phyloP scores from a whole-genome alignment of 2,329 filamentous ascomycete species.

The Aspergillus sp. region DNA sequence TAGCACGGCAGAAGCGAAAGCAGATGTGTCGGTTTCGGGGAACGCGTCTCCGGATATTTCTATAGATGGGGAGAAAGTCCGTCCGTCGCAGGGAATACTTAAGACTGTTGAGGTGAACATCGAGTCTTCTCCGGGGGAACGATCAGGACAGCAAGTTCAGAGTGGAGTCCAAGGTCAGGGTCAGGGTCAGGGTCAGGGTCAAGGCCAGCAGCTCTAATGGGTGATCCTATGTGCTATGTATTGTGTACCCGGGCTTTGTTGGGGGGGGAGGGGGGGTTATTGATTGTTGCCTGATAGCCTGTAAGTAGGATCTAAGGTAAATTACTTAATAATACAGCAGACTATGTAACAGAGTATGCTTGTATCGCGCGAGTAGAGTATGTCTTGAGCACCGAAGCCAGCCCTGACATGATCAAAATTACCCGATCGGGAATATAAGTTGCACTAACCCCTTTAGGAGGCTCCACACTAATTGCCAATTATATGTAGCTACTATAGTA shows the following conservation, averaged over 20 bases:
- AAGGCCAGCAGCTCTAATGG: not conserved
- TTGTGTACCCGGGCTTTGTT: no score
- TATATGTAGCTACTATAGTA: conserved; percentile 1
- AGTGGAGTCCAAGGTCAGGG: not conserved
- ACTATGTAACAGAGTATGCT: no score
- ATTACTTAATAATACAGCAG: no score
- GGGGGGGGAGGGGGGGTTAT: no score
- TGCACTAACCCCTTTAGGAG: no score
- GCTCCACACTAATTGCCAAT: conserved; percentile 8
- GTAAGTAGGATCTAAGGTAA: no score
- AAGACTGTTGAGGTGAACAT: conserved; percentile 18
- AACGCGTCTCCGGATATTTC: not conserved
- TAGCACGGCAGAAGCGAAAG: conserved; percentile 7
- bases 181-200: not conserved
- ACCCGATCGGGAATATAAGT: not conserved
- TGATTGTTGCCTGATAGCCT: no score
- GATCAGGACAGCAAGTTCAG: no score
- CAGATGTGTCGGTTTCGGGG: conserved; percentile 1
- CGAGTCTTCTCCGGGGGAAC: conserved; percentile 9
- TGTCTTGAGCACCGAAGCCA: not conserved
- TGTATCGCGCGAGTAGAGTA: not conserved
- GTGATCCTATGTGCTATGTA: no score
- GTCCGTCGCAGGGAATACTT: conserved; percentile 8
- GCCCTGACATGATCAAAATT: no score
- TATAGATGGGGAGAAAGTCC: not conserved